Conservation (phyloP, 106 monocot species). For the Posidonia australis region DNA sequence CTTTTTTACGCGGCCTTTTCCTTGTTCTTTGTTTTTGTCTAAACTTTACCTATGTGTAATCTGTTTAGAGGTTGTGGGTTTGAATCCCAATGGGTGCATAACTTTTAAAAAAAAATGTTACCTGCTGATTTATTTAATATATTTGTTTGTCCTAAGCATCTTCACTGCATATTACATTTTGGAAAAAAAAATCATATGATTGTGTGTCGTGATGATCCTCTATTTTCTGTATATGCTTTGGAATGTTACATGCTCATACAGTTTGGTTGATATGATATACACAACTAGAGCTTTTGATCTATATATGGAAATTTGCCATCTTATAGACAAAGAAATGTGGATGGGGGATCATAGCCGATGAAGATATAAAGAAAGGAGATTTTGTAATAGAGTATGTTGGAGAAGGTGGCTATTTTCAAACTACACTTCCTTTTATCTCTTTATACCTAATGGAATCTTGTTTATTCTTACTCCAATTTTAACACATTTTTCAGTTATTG, state of each 20-base stretch:
- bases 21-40: no score
- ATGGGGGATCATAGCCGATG: slow-evolving; percentile 62
- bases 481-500: slow-evolving; percentile 48
- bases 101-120: no score
- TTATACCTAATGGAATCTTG: not conserved
- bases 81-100: no score
- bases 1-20: no score
- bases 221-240: no score
- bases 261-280: not conserved
- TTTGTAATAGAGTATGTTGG: slow-evolving; percentile 97
- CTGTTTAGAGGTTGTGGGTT: no score
- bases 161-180: not conserved
- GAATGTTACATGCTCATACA: no score
- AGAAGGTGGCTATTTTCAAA: slow-evolving; percentile 53
- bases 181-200: not conserved
- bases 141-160: not conserved
- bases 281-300: not conserved
- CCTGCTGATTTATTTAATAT: no score
- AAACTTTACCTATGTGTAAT: no score
- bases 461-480: not conserved
- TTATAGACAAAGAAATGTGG: slow-evolving; percentile 92
- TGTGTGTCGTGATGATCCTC: no score
- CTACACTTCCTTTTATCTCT: not conserved
- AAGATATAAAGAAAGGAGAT: slow-evolving; percentile 86
- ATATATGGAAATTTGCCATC: not conserved